phyloP scores from a whole-genome alignment of 805 yeast species.

The Yamadazyma tumulicola region DNA sequence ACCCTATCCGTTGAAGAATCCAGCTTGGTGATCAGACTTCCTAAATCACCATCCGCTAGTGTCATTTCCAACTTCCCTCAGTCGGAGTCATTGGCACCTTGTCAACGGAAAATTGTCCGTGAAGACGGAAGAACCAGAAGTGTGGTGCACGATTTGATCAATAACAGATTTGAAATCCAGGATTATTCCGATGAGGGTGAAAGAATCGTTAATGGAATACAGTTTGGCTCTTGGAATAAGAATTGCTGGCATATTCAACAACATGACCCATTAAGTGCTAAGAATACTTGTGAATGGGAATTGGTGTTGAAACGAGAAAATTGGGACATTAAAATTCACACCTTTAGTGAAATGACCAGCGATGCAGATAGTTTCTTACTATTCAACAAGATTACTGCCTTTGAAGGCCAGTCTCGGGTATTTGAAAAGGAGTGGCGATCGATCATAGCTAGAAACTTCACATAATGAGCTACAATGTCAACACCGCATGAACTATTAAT shows the following conservation, averaged over 20 bases:
- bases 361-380: slow-evolving; percentile 31
- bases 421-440: slow-evolving; percentile 33
- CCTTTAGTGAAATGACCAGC: slow-evolving; percentile 25
- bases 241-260: slow-evolving; percentile 36
- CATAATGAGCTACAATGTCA: too few relatives aligned
- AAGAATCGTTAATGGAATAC: slow-evolving; percentile 33
- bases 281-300: slow-evolving; percentile 37
- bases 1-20: slow-evolving; percentile 29
- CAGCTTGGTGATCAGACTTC: slow-evolving; percentile 17
- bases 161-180: slow-evolving; percentile 28
- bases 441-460: slow-evolving; percentile 22
- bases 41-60: slow-evolving; percentile 20
- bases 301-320: slow-evolving; percentile 38
- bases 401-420: slow-evolving; percentile 25
- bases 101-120: slow-evolving; percentile 21
- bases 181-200: slow-evolving; percentile 37
- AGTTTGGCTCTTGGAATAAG: slow-evolving; percentile 37
- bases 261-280: slow-evolving; percentile 38
- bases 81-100: slow-evolving; percentile 25
- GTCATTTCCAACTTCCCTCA: slow-evolving; percentile 24
- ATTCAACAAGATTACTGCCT: slow-evolving; percentile 29
- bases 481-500: too few relatives aligned
- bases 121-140: slow-evolving; percentile 19
- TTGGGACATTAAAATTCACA: slow-evolving; percentile 35
- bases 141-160: slow-evolving; percentile 28